Percentiles rank a stretch among this genome's conserved stretches.
Conservation (phyloP, 352 stramenopile species). For the Phytophthora lateralis region DNA sequence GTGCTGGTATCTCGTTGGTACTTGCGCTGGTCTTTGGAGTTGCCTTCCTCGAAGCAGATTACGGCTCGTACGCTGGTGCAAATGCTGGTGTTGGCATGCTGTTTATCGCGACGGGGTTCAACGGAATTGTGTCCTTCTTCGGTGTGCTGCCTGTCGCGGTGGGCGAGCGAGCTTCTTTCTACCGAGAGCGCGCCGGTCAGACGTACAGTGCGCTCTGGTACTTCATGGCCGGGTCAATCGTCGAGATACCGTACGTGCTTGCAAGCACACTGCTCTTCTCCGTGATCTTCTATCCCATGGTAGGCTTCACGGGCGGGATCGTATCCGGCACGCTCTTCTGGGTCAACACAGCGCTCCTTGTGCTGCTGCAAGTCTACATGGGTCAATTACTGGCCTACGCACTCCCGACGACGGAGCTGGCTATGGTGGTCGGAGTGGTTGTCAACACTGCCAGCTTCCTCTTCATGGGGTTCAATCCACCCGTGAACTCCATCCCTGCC, state of each 20-base stretch:
- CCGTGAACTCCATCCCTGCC: slow-evolving; percentile 47
- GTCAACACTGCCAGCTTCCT: slow-evolving; percentile 77
- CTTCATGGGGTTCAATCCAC: slow-evolving; percentile 79
- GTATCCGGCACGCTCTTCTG: slow-evolving; percentile 42
- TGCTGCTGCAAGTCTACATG: slow-evolving; percentile 57
- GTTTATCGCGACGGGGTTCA: slow-evolving; percentile 86
- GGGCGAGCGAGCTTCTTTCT: slow-evolving; percentile 84
- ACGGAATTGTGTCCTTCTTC: slow-evolving; percentile 85
- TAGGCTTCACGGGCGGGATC: slow-evolving; percentile 49
- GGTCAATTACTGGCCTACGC: slow-evolving; percentile 50
- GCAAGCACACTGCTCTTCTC: slow-evolving; percentile 49
- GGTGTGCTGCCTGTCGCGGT: slow-evolving; percentile 80
- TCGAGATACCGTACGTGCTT: slow-evolving; percentile 73
- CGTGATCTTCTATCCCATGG: slow-evolving; percentile 60
- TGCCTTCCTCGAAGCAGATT: slow-evolving; percentile 64
- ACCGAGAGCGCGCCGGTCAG: slow-evolving; percentile 60
- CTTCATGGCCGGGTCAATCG: slow-evolving; percentile 68
- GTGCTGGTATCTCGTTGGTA: slow-evolving; percentile 62
- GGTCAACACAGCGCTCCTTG: slow-evolving; percentile 47
- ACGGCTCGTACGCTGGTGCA: slow-evolving; percentile 47
- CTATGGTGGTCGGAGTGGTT: slow-evolving; percentile 48
- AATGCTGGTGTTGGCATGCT: slow-evolving; percentile 78
- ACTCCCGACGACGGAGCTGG: slow-evolving; percentile 46
- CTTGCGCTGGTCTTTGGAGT: slow-evolving; percentile 85
- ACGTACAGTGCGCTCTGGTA: slow-evolving; percentile 87